Conservation (phyloP, 108 stramenopile species). For the Pseudonitzschia pungens region DNA sequence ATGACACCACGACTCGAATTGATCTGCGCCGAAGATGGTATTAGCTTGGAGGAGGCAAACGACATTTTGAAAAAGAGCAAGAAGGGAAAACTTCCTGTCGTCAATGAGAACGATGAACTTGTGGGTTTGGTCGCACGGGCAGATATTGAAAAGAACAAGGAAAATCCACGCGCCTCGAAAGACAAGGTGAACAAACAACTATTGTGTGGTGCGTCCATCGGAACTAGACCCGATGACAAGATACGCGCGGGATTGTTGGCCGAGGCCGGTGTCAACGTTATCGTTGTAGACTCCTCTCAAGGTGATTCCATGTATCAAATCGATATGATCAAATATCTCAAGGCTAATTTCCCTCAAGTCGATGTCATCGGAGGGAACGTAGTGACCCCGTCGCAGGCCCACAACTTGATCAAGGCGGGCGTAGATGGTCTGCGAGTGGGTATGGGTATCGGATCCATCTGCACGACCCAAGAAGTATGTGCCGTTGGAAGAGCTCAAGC, state of each 20-base stretch:
- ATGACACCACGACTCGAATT: constrained; percentile 91
- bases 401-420: constrained; percentile 97
- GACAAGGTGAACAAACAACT: constrained; percentile 93
- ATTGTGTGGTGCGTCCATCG: constrained; percentile 96
- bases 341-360: constrained; percentile 77
- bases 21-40: constrained; percentile 90
- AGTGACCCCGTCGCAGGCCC: constrained; percentile 95
- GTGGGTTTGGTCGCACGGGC: constrained; percentile 97
- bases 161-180: constrained; percentile 96
- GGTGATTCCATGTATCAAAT: constrained; percentile 99
- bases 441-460: constrained; percentile 99
- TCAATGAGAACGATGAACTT: constrained; percentile 94
- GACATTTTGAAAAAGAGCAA: constrained; percentile 92
- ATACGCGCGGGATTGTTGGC: constrained; percentile 86
- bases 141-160: constrained; percentile 97
- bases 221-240: constrained; percentile 97
- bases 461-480: constrained; percentile 99
- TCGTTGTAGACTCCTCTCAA: constrained; percentile 99
- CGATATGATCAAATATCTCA: constrained; percentile 94
- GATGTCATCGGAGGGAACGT: constrained; percentile 99
- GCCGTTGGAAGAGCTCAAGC: constrained; percentile 99
- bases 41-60: constrained; percentile 93
- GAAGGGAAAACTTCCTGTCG: constrained; percentile 99
- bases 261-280: constrained; percentile 97
- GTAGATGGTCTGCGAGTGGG: constrained; percentile 99